Percentiles rank a stretch among this genome's conserved stretches.
phyloP scores from a whole-genome alignment of 192 early-diverging fungal species.

The Geranomyces michiganensis region DNA sequence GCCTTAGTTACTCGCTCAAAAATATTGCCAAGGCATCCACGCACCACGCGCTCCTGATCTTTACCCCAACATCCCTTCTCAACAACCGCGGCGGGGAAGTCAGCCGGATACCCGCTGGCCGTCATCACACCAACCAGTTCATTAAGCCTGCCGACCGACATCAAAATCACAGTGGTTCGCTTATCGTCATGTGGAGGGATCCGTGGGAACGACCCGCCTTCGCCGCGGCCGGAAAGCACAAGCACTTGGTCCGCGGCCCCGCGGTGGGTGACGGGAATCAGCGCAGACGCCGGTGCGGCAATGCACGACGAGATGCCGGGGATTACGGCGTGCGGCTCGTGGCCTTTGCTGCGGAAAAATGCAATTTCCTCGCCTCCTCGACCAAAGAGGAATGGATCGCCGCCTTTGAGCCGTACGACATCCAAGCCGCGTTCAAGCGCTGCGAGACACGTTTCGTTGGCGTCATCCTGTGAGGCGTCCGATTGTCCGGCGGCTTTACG shows the following conservation, averaged over 20 bases:
- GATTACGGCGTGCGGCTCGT: constrained; percentile 61
- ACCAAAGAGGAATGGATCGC: constrained; percentile 93
- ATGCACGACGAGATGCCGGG: constrained; percentile 81
- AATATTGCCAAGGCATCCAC: constrained; percentile 67
- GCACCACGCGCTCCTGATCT: constrained; percentile 65
- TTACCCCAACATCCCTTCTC: constrained; percentile 72
- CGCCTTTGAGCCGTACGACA: constrained; percentile 88
- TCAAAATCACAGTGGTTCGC: constrained; percentile 81
- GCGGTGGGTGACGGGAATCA: constrained; percentile 85
- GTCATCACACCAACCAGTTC: constrained; percentile 67
- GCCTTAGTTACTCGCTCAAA: constrained; percentile 61
- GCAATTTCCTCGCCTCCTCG: constrained; percentile 88
- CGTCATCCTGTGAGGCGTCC: constrained; percentile 74
- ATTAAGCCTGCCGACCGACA: constrained; percentile 76
- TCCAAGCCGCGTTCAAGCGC: constrained; percentile 65
- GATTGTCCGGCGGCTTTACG: constrained; percentile 71
- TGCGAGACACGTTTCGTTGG: constrained; percentile 72
- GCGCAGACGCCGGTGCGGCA: constrained; percentile 72
- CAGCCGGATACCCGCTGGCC: constrained; percentile 63
- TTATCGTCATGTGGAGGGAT: constrained; percentile 68
- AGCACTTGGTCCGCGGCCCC: constrained; percentile 86
- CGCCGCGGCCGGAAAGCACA: constrained; percentile 79
- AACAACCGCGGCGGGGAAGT: constrained; percentile 75
- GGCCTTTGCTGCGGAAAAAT: constrained; percentile 72
- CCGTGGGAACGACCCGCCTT: constrained; percentile 72